These are phyloP conservation scores for Termitomyces sp. DNA, from an alignment of 768 basidiomycete species.

Conservation along the genomic window DNA sequence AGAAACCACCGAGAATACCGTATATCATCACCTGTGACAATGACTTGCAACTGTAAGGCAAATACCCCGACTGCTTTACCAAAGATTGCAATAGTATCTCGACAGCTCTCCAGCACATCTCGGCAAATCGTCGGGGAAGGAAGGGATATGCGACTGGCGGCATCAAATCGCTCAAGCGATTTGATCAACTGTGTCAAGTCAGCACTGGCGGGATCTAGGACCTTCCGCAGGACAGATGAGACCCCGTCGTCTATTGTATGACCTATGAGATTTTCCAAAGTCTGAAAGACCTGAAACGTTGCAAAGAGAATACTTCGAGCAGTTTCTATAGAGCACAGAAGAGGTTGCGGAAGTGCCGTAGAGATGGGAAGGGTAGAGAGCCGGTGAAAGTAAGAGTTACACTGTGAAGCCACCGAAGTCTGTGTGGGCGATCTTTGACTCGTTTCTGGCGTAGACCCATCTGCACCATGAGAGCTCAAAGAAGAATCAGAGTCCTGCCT, in stretches of 20 bases:
- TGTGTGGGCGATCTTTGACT: conserved; percentile 23
- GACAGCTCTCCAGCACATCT: conserved; percentile 74
- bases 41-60: conserved; percentile 72
- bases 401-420: conserved; percentile 66
- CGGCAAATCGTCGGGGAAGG: conserved; percentile 74
- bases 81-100: conserved; percentile 79
- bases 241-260: conserved; percentile 81
- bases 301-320: conserved; percentile 91
- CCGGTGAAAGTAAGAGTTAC: conserved; percentile 93
- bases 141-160: conserved; percentile 58
- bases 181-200: conserved; percentile 83
- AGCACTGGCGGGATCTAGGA: conserved; percentile 77
- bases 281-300: conserved; percentile 85
- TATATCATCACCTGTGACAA: conserved; percentile 71
- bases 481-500: conserved; percentile 45
- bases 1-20: conserved; percentile 85
- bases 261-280: conserved; percentile 81
- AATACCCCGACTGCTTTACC: conserved; percentile 86
- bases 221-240: conserved; percentile 73
- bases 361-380: conserved; percentile 72
- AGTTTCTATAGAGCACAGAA: conserved; percentile 76
- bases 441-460: conserved; percentile 22
- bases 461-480: conserved; percentile 19
- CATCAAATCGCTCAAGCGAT: conserved; percentile 88
- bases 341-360: conserved; percentile 61